Conservation (phyloP, 192 early-diverging fungal genomes). For the Coemansia sp. region DNA sequence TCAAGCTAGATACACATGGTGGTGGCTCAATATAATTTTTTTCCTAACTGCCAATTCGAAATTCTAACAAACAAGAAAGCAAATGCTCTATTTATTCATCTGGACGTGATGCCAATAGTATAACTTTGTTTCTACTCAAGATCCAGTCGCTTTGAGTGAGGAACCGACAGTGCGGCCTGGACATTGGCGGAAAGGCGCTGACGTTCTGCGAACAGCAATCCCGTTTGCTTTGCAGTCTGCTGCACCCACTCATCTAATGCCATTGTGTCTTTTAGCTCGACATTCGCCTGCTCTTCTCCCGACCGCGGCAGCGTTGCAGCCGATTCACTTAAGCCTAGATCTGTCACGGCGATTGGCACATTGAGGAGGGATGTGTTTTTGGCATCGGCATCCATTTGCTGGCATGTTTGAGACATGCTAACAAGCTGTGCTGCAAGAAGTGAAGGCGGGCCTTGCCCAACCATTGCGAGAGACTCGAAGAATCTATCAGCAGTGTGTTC, state of each 20-base stretch:
- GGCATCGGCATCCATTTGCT: slow-evolving; percentile 44
- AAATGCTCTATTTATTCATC: too few relatives aligned
- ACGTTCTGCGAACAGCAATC: slow-evolving; percentile 46
- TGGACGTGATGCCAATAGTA: too few relatives aligned
- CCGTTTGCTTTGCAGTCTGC: slow-evolving; percentile 28
- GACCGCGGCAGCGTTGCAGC: slow-evolving; percentile 18
- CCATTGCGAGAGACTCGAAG: slow-evolving; percentile 49
- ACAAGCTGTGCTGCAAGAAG: slow-evolving; percentile 52
- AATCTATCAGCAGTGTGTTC: slow-evolving; percentile 41
- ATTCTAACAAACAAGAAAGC: too few relatives aligned
- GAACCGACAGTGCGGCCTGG: slow-evolving; percentile 46
- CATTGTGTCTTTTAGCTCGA: not conserved
- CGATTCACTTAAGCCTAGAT: slow-evolving; percentile 13
- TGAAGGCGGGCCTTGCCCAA: slow-evolving; percentile 54
- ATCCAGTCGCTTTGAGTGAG: slow-evolving; percentile 22
- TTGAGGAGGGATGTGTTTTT: slow-evolving; percentile 22
- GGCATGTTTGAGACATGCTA: slow-evolving; percentile 46
- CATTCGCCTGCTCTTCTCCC: not conserved
- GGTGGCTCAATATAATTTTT: too few relatives aligned
- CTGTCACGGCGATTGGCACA: slow-evolving; percentile 22
- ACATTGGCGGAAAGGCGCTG: slow-evolving; percentile 42
- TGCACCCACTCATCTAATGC: slow-evolving; percentile 37
- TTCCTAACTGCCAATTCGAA: not conserved
- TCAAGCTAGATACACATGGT: not conserved
- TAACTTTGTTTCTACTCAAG: not conserved